These are phyloP conservation scores for Yamadazyma triangularis DNA, from an alignment of 1,139 yeast species.

Conservation along the genomic window DNA sequence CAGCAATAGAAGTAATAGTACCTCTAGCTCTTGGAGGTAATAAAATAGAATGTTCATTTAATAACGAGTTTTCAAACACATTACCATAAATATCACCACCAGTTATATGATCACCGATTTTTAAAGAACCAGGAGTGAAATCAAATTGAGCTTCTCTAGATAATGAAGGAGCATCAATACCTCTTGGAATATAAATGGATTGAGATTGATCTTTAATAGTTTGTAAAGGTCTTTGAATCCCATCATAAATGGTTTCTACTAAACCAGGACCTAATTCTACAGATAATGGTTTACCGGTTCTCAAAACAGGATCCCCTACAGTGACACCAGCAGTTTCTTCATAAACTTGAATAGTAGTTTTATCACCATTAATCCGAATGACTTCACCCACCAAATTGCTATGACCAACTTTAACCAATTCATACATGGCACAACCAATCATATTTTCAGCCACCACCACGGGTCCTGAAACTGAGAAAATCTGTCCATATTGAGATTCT, in stretches of 20 bases:
- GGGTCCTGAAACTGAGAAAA: conserved; percentile 95
- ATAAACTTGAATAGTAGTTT: conserved; percentile 96
- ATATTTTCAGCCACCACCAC: conserved; percentile 96
- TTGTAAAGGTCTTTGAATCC: conserved; percentile 97
- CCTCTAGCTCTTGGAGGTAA: conserved; percentile 99
- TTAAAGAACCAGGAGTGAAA: conserved; percentile 72
- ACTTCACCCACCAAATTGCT: conserved; percentile 97
- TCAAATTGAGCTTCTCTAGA: conserved; percentile 79
- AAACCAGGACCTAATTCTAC: conserved; percentile 99
- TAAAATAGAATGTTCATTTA: conserved; percentile 88
- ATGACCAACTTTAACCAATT: conserved; percentile 94
- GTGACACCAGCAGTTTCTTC: conserved; percentile 99
- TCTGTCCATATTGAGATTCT: conserved; percentile 80
- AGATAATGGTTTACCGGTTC: conserved; percentile 97
- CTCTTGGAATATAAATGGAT: conserved; percentile 96
- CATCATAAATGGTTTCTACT: conserved; percentile 98
- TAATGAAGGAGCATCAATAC: conserved; percentile 93
- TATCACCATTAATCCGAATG: conserved; percentile 92
- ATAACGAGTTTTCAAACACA: conserved; percentile 86
- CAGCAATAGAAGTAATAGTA: conserved; percentile 86
- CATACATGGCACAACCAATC: conserved; percentile 99
- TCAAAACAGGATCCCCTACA: conserved; percentile 95
- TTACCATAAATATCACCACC: conserved; percentile 98
- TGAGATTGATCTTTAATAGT: conserved; percentile 83
- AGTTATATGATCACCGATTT: conserved; percentile 94